Evolutionary conservation across 1,284 basidiomycete genomes (phyloP), one percentile per base, ranked within the genome.

Genomic region (Moniliella sp.): DNA sequence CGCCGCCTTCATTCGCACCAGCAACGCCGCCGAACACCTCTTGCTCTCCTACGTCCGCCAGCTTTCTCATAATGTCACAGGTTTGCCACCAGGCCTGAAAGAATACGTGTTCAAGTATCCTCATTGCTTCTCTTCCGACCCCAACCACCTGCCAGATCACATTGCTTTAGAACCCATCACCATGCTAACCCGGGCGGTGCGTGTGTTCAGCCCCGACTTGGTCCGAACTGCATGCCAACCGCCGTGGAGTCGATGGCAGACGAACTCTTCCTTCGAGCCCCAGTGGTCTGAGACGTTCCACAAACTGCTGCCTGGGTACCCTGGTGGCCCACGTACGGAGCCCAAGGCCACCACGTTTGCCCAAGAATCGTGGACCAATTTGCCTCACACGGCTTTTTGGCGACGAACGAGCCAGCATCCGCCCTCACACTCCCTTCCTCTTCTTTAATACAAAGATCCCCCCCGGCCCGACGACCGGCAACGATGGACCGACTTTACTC

Each of bases 11-110:
- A 37, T 53, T 8, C 42, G 49, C 14, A 52, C 45, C n/a, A 41
- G 43, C 31, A 57, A 59, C 29, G 56, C 56, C 1, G 45, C 50
- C 4, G 54, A 57, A 34, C 56, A 59, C 31, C 42, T 59, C 4
- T 32, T 59, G 13, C 39, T 56, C 7, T 44, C 54, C 2, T 56
- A 48, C 39, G 57, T 59, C 29, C 45, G 56, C 12, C 39, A 37
- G 27, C 46, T 46, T 19, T 37, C 40, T 8, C 42, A 48, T 4
- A 30, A 36, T 4, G 30, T 40, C 5, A 21, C 34, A n/a, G n/a
- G n/a, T 15, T 27, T 56, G 18, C 56, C 56, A 3, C 42, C 45
- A 1, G 39, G 48, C 10, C 42, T 59, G 5, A 38, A 42, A 7
- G 42, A 50, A 21, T 46, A 54, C 31, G 28, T 59, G 23, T 37